Evolutionary conservation across 1,284 basidiomycete species (phyloP).

Genomic region (Sanghuangporus baumii): DNA sequence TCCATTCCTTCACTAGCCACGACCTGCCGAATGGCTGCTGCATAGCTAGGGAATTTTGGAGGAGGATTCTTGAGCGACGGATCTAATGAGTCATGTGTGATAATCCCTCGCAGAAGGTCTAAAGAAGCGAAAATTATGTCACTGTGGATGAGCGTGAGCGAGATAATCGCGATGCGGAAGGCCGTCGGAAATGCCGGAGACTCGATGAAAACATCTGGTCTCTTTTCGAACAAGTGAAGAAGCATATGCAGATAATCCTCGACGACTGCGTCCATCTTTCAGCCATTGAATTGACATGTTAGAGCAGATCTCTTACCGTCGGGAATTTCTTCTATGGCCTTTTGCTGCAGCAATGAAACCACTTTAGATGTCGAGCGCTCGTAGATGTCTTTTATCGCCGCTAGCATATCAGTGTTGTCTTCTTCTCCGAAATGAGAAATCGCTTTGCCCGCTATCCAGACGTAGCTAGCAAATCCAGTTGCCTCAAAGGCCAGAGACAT

Average conservation of each 20-base stretch:
- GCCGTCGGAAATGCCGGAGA: conserved; percentile 71
- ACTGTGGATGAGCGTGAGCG: conserved; percentile 74
- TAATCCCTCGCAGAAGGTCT: conserved; percentile 71
- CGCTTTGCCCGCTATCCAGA: conserved; percentile 93
- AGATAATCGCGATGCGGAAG: conserved; percentile 70
- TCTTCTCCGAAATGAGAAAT: conserved; percentile 69
- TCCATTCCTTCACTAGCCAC: conserved; percentile 73
- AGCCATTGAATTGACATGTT: not conserved
- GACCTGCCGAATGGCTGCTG: conserved; percentile 59
- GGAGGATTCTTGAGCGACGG: conserved; percentile 40
- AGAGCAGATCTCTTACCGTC: conserved; percentile 53
- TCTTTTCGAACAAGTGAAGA: conserved; percentile 59
- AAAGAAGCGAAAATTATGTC: conserved; percentile 80
- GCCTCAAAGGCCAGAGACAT: conserved; percentile 77
- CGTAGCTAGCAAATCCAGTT: conserved; percentile 82
- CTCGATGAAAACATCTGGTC: conserved; percentile 75
- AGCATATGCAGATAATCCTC: conserved; percentile 93
- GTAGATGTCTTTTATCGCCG: conserved; percentile 59
- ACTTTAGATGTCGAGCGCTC: conserved; percentile 72
- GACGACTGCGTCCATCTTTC: conserved; percentile 55
- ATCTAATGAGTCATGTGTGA: conserved; percentile 66
- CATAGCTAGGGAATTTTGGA: conserved; percentile 62
- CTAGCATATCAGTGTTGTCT: conserved; percentile 45
- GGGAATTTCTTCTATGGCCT: conserved; percentile 67
- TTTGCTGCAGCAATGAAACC: conserved; percentile 59